Percentiles rank a stretch among this genome's conserved stretches.
Conservation (phyloP, 148 eudicot species). For the Persicaria tinctoria region DNA sequence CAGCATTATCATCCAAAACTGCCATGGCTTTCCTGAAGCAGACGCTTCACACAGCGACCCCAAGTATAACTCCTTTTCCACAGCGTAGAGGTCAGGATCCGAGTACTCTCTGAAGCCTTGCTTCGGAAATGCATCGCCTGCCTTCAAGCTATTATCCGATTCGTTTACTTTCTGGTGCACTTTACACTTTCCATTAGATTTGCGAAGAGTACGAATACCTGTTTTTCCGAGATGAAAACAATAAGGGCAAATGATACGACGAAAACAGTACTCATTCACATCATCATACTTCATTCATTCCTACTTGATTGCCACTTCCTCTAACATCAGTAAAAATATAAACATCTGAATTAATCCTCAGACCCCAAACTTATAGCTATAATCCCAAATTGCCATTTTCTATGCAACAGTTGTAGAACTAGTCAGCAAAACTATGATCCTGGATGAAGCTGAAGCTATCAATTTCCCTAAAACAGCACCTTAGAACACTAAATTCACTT, state of each 20-base stretch:
- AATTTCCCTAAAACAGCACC: neutral
- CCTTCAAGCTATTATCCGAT: conserved; percentile 24
- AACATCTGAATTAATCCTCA: neutral
- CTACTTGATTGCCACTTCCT: neutral
- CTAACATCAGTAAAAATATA: neutral
- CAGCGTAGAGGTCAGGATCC: conserved; percentile 26
- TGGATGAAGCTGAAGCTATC: neutral
- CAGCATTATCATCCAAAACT: conserved; percentile 35
- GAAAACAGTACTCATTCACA: neutral
- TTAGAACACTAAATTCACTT: neutral
- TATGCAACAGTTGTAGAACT: neutral
- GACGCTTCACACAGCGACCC: conserved; percentile 23
- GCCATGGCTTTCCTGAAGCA: conserved; percentile 21
- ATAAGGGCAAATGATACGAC: neutral
- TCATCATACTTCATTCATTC: neutral
- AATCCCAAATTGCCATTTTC: too few species aligned
- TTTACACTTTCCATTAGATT: conserved; percentile 15
- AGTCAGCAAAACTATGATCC: neutral
- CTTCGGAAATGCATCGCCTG: conserved; percentile 23
- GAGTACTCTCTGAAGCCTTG: conserved; percentile 22
- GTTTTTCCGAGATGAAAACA: neutral
- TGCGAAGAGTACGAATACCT: conserved; percentile 8
- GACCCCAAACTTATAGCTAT: neutral
- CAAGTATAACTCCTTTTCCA: conserved; percentile 28
- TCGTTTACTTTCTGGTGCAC: conserved; percentile 22